These are phyloP conservation scores for Trichophyton rubrum DNA, from an alignment of 2,329 filamentous ascomycete genomes.

Conservation along the genomic window DNA sequence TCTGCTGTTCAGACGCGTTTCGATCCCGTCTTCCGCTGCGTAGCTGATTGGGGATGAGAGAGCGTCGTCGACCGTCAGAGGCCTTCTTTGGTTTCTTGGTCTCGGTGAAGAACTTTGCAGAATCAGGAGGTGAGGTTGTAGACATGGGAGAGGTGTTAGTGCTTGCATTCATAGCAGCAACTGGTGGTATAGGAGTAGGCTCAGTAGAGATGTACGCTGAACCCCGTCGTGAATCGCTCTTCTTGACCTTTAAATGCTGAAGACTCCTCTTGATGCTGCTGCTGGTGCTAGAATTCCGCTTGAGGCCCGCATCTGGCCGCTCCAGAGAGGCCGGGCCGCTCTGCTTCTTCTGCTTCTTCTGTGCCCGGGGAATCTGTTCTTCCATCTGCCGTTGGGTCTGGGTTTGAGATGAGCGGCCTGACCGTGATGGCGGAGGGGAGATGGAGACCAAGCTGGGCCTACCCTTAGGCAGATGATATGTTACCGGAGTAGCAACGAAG, in stretches of 20 bases:
- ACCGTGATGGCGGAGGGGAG: conserved; percentile 1
- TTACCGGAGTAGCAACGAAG: conserved; percentile 13
- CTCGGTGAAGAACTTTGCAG: conserved; percentile 1
- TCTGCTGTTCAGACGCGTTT: not conserved
- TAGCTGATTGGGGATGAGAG: not conserved
- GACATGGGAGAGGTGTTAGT: not conserved
- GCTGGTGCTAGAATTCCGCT: not conserved
- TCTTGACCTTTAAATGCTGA: conserved; percentile 6
- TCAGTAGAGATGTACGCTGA: conserved; percentile 5
- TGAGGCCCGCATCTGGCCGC: not conserved
- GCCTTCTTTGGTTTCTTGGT: not conserved
- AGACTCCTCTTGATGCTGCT: conserved; percentile 9
- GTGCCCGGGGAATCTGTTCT: not conserved
- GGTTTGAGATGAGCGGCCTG: not conserved
- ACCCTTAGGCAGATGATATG: conserved; percentile 10
- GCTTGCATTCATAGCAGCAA: not conserved
- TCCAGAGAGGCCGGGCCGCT: not conserved
- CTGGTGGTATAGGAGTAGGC: not conserved
- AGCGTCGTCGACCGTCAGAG: not conserved
- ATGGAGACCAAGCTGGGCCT: conserved; percentile 15
- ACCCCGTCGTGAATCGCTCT: conserved; percentile 7
- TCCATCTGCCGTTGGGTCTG: not conserved
- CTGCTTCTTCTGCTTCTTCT: conserved; percentile 10
- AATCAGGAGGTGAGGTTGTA: not conserved
- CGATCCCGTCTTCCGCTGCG: not conserved